Base-by-base conservation (phyloP, 2,329 filamentous ascomycete genomes). In the Cryphonectria carpinicola region DNA sequence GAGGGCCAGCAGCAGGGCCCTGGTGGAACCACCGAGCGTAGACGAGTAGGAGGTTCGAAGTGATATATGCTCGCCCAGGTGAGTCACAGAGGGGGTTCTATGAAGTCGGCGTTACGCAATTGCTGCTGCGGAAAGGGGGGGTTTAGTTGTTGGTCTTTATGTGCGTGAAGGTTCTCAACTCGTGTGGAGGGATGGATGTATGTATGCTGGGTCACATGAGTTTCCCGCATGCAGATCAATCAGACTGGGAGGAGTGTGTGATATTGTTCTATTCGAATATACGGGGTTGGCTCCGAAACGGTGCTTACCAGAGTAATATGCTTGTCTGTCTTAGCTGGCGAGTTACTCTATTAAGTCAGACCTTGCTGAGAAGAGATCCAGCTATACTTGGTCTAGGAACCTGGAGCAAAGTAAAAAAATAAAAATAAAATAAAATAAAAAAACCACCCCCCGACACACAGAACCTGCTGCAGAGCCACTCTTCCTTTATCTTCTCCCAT, bases 401-500 rank as follows among this genome's bases (percentile, higher is more conserved):
- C 3, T 22, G 5, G 46, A 19, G 19, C 22, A 11, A n/a, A 11
- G 46, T n/a, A 32, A 11, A 65, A 6, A 22, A 32, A 32, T 28
- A 28, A 28, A 28, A 28, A 1, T 1, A 28, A 28, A 28, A 28
- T 28, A 28, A 28, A 28, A n/a, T n/a, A n/a, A n/a, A 28, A 28
- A 28, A 28, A 28, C 2, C 28, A n/a, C n/a, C n/a, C n/a, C n/a
- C 62, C 37, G 37, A 49, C 32, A 32, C 32, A 25, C 22, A 46
- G 41, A 11, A 39, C 13, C 14, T 70, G 71, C 68, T 75, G 72
- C 61, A 74, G 84, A 78, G 84, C 85, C 60, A 80, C 76, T 70
- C 77, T 78, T 72, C 4, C 77, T 74, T 7, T 2, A 17, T 22
- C 8, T 35, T 41, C n/a, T n/a, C 39, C n/a, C 46, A 10, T 19